Evolutionary conservation across 2,329 filamentous ascomycete genomes (phyloP).

Genomic region (Aspergillus floridensis): DNA sequence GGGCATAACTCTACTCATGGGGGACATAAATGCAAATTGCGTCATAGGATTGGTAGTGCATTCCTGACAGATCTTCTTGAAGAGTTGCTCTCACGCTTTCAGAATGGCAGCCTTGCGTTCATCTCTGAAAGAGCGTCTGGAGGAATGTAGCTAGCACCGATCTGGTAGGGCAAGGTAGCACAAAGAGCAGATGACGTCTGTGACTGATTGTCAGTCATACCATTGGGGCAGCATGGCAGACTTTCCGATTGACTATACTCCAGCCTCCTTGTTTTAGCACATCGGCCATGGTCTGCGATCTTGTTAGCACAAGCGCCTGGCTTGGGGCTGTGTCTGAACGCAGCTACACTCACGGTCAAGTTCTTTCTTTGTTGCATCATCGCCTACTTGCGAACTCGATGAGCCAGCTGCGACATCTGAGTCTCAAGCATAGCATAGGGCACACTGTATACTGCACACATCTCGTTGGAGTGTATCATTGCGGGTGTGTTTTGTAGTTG

Average conservation of each 20-base stretch:
- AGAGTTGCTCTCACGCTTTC: neutral
- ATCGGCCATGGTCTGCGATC: neutral
- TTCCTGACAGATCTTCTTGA: neutral
- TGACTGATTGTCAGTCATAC: too few relatives aligned
- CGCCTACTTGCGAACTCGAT: neutral
- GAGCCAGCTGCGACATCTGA: too few relatives aligned
- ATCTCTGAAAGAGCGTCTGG: neutral
- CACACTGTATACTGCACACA: too few relatives aligned
- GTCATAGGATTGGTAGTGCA: neutral
- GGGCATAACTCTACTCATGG: neutral
- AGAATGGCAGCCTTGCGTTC: neutral
- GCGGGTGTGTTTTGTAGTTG: neutral
- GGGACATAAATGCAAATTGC: neutral
- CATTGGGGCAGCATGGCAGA: too few relatives aligned
- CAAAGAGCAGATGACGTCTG: neutral
- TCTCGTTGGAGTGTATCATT: too few relatives aligned
- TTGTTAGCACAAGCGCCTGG: neutral
- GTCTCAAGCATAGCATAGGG: too few relatives aligned
- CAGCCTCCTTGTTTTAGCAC: too few relatives aligned
- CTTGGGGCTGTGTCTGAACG: neutral
- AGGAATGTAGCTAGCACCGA: neutral
- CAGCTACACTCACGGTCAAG: neutral
- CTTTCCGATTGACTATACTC: too few relatives aligned
- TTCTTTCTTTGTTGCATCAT: neutral
- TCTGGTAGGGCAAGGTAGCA: neutral